Evolutionary conservation across 352 stramenopile genomes (phyloP), one percentile per base, ranked within the genome.

Genomic region (Pythium plurisporium): DNA sequence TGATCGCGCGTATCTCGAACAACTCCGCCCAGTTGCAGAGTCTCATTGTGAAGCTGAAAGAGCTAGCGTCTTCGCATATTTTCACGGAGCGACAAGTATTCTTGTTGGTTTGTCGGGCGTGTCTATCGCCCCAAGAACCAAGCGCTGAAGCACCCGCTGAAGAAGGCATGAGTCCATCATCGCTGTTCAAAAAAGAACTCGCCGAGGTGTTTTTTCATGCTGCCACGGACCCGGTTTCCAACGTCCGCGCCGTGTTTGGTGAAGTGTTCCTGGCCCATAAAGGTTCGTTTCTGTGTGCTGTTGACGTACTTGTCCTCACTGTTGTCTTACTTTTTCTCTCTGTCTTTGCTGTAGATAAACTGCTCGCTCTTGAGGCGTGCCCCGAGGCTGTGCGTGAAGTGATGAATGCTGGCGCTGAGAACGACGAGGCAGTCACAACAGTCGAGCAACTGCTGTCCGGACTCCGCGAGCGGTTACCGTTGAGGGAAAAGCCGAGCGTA

Each of bases 1-100:
- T 93, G 17, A 63, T 91, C 17, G 69, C 69, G 23, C 66, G 74
- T 3, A 57, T 93, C 2, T 49, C 54, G 14, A 63, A 56, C 14
- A 82, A 85, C 30, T 20, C 65, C 3, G 69, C 80, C 46, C 87
- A 80, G 70, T 55, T 83, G 4, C 66, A 66, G 22, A 67, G 60
- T 14, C 48, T 91, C 17, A 63, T 82, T 4, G 65, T 72, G 6
- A 78, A 73, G 55, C 80, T 90, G 14, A 52, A 75, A 23, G 67
- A 66, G 3, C 66, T 91, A 14, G 76, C 80, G 11, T 70, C 60
- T 17, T 87, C 83, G 33, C 59, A 53, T 23, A 62, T 83, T 51
- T 91, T 82, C 56, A 75, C 76, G 20, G 73, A 89, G 48, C 70
- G 83, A 19, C 83, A 93, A 49, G 85, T 77, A 11, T 91, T 82